phyloP scores from a whole-genome alignment of 306 rosid genomes.

The Crotalaria pallida region DNA sequence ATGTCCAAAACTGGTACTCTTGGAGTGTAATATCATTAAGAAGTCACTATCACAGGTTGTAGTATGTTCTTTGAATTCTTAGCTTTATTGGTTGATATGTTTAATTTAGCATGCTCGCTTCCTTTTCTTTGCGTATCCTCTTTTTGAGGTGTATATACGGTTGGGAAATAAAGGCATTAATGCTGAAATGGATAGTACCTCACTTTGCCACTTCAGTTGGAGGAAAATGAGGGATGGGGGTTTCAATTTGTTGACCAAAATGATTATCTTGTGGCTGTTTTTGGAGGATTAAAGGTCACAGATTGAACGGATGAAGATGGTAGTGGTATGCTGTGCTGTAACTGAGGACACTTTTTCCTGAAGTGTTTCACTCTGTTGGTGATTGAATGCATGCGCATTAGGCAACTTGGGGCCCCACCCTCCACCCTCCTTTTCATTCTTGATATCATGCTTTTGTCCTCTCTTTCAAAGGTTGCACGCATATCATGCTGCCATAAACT shows the following conservation, averaged over 20 bases:
- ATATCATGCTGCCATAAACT: constrained; percentile 31
- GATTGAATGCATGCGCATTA: constrained; percentile 61
- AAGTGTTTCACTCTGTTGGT: constrained; percentile 43
- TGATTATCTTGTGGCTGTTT: constrained; percentile 46
- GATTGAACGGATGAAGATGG: constrained; percentile 47
- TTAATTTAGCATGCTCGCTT: constrained; percentile 26
- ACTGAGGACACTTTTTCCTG: constrained; percentile 36
- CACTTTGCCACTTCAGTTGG: constrained; percentile 31
- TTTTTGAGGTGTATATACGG: constrained; percentile 32
- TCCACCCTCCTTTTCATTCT: constrained; percentile 27
- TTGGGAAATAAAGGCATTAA: constrained; percentile 50
- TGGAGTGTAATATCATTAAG: constrained; percentile 33
- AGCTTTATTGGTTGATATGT: constrained; percentile 36
- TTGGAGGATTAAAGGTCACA: constrained; percentile 40
- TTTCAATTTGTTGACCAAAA: constrained; percentile 51
- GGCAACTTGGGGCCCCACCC: constrained; percentile 51
- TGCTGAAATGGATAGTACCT: constrained; percentile 20
- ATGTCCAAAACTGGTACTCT: constrained; percentile 39
- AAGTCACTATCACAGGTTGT: neutral
- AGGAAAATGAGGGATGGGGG: constrained; percentile 16
- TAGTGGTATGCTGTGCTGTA: constrained; percentile 53
- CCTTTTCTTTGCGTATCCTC: constrained; percentile 10
- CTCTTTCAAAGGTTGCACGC: constrained; percentile 32
- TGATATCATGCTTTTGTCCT: constrained; percentile 40
- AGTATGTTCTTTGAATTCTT: constrained; percentile 23